A percentile compares a stretch with the other conserved stretches of the same genome.
Conservation (phyloP, 176 grass and related monocot species). For the Elymus sibiricus region DNA sequence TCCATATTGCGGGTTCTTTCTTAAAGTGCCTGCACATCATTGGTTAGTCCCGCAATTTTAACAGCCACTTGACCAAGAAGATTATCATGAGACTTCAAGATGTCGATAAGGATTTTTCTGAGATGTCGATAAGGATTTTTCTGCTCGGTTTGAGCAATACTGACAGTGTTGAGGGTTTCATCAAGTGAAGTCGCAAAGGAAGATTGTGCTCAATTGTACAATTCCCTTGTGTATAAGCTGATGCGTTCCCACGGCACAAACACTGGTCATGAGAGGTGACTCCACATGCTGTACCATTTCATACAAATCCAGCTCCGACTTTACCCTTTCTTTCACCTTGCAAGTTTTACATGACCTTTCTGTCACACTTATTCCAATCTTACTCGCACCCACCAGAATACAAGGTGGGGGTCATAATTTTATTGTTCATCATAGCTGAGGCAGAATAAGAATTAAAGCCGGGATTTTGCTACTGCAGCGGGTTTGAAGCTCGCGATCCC, state of each 20-base stretch:
- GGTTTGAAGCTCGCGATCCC: slow-evolving; percentile 83
- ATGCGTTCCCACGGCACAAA: neutral
- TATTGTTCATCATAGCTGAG: neutral
- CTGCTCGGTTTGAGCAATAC: too few relatives aligned
- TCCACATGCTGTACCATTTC: neutral
- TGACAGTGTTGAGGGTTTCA: too few relatives aligned
- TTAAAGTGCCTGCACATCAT: too few relatives aligned
- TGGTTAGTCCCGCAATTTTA: too few relatives aligned
- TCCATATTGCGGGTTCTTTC: too few relatives aligned
- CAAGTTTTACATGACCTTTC: neutral
- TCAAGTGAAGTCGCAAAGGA: too few relatives aligned
- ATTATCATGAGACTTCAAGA: too few relatives aligned
- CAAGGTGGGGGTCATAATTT: neutral
- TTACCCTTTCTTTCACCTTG: neutral
- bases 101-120: too few relatives aligned
- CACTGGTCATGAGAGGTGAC: neutral
- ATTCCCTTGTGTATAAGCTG: neutral
- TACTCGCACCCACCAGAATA: neutral
- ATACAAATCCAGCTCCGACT: neutral
- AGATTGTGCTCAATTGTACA: neutral
- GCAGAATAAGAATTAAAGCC: slow-evolving; percentile 34
- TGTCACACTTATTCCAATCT: neutral
- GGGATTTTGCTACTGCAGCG: slow-evolving; percentile 31
- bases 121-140: too few relatives aligned
- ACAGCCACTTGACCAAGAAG: too few relatives aligned